Evolutionary conservation across 192 early-diverging fungal genomes (phyloP), one percentile per base, ranked within the genome.

Genomic region (Entomortierella parvispora): DNA sequence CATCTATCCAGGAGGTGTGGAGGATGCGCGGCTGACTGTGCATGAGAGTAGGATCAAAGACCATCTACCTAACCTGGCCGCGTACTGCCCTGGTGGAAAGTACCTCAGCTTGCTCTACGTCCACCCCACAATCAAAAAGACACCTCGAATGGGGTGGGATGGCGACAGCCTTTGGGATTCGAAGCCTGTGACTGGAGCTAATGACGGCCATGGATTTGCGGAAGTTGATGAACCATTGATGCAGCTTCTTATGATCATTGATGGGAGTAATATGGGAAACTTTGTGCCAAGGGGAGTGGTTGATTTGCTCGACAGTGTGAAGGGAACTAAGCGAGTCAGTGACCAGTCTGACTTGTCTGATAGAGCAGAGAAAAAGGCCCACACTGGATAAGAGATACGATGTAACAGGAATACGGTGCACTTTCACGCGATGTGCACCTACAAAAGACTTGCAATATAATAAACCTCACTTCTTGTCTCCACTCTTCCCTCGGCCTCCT

Each of bases 71-170:
- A 66, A 70, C 59, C 26, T 70, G 52, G 34, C 68, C 59, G n/a
- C 45, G 26, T 62, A 62, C 68, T 62, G 68, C 51, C 63, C 63
- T 74, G 45, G 71, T 22, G 58, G 71, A 56, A 74, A 74, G 71
- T 66, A 74, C 44, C 63, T 74, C 34, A 66, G 71, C 71, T 23
- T 74, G 63, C 43, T 74, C 23, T 66, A 74, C 43, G 63, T 29
- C 58, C 34, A 74, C 45, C 71, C 58, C 40, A 40, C 32, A 28
- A 51, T 74, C 52, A 18, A 1, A 18, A 65, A 72, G 55, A 72
- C 62, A 22, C 55, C 20, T 25, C 55, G 55, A 57, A 40, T 32
- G 55, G 55, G 55, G 26, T 57, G 55, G 55, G 55, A 57, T 57
- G 2, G 55, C 33, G 55, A 57, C 55, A 31, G 18, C 32, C 33